phyloP scores from a whole-genome alignment of 2,329 filamentous ascomycete genomes.

The Ceratocystis papillata region DNA sequence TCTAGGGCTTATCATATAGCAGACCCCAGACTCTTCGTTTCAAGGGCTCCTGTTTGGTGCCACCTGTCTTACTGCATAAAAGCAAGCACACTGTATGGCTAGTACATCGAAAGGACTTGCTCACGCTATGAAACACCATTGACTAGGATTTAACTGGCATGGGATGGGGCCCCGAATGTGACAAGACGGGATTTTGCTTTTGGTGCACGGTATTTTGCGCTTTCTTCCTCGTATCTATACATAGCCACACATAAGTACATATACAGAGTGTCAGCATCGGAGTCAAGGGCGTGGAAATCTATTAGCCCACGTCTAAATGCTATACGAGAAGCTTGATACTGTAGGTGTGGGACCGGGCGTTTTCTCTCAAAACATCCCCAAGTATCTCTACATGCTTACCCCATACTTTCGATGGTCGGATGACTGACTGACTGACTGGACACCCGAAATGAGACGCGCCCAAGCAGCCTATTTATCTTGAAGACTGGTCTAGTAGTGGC shows the following conservation, averaged over 20 bases:
- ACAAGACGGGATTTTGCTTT: not conserved
- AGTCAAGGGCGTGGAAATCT: no score
- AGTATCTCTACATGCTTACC: not conserved
- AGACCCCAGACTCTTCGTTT: not conserved
- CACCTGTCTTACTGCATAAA: not conserved
- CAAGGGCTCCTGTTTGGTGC: not conserved
- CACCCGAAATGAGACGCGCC: no score
- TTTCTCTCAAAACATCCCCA: not conserved
- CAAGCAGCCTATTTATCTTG: no score
- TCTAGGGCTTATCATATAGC: no score
- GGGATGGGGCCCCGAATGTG: not conserved
- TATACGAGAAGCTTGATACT: no score
- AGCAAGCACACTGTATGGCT: not conserved
- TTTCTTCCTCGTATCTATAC: conserved; percentile 1
- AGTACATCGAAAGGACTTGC: not conserved
- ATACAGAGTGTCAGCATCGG: no score
- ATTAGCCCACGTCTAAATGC: no score
- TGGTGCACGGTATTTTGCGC: not conserved
- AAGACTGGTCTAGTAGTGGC: no score
- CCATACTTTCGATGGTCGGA: not conserved
- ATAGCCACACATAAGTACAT: not conserved
- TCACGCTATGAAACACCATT: not conserved
- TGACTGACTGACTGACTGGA: no score
- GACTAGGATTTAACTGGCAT: not conserved
- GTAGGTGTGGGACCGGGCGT: no score